phyloP scores from a whole-genome alignment of 352 stramenopile species.

The Pythium phragmitis region DNA sequence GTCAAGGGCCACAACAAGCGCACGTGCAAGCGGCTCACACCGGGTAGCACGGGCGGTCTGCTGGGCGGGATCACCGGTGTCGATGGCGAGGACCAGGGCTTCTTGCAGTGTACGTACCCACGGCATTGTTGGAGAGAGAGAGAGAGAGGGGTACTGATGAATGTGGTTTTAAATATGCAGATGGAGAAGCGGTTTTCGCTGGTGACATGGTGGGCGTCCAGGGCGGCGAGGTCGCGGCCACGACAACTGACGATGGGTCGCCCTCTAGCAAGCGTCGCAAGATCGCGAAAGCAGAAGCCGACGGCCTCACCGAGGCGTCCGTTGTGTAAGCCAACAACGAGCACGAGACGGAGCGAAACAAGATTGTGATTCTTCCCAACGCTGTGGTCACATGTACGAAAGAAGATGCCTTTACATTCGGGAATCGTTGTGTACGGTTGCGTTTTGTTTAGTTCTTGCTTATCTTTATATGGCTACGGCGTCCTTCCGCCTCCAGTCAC shows the following conservation, averaged over 20 bases:
- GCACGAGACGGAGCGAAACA: not conserved
- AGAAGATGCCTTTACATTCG: constrained; percentile 15
- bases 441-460: not conserved
- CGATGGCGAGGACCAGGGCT: constrained; percentile 22
- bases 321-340: constrained; percentile 8
- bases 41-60: constrained; percentile 12
- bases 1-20: constrained; percentile 86
- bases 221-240: not conserved
- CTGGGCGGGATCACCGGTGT: constrained; percentile 17
- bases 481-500: constrained; percentile 20
- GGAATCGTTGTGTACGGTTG: not conserved
- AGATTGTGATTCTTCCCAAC: not conserved
- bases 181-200: constrained; percentile 26
- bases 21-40: constrained; percentile 62
- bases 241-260: constrained; percentile 10
- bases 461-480: not conserved
- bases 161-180: constrained; percentile 5
- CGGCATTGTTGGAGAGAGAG: not conserved
- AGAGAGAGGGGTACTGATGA: not conserved
- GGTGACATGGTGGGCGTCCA: constrained; percentile 18
- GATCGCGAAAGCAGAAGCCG: constrained; percentile 9
- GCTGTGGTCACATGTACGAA: not conserved
- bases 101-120: constrained; percentile 19
- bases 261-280: constrained; percentile 25
- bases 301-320: constrained; percentile 15